Base-by-base conservation (phyloP, 2,329 filamentous ascomycete genomes). In the Cladosporium oxysporum region DNA sequence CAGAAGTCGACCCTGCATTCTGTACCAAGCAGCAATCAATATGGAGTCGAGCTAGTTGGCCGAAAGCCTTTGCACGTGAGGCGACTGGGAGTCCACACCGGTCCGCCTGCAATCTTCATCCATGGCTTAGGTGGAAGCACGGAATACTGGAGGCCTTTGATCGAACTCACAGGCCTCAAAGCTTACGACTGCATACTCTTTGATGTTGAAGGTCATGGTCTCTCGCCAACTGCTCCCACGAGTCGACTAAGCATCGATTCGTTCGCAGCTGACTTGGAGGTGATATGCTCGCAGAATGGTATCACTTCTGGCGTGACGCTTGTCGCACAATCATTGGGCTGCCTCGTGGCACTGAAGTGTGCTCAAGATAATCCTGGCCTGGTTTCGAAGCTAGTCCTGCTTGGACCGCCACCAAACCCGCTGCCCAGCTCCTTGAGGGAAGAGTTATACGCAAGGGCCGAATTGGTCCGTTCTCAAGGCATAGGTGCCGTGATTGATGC, bases 201-300 rank as follows among this genome's bases (percentile, higher is more conserved):
- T 66, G 85, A 87, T 67, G 75, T 87, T 2, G 85, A 87, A 73
- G 85, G 85, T 2, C 84, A 86, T 67, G 85, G 85, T 0, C 75
- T 83, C 7, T 84, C 83, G 1, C 84, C 84, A 0, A 85, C 84
- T 0, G 79, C 79, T 10, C 80, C 84, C 0, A 74, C 79, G 2
- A 81, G 76, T 58, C 69, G 69, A 2, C 62, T 84, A 12, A 80
- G 75, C 6, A 80, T 87, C 44, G 70, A 73, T 0, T 82, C 79
- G 0, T 79, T 83, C 52, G 79, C 80, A 0, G 62, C 72, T 3
- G 75, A 74, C 2, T 23, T 57, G 16, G 5, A 57, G 52, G n/a
- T 16, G 11, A 53, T 85, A 1, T 79, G 81, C 66, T 61, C 76
- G 3, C 64, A 75, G 29, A 74, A 76, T 10, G 73, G 71, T 0